These are phyloP conservation scores for Marvania coccoides DNA, from an alignment of 139 green algal genomes.

Conservation along the genomic window DNA sequence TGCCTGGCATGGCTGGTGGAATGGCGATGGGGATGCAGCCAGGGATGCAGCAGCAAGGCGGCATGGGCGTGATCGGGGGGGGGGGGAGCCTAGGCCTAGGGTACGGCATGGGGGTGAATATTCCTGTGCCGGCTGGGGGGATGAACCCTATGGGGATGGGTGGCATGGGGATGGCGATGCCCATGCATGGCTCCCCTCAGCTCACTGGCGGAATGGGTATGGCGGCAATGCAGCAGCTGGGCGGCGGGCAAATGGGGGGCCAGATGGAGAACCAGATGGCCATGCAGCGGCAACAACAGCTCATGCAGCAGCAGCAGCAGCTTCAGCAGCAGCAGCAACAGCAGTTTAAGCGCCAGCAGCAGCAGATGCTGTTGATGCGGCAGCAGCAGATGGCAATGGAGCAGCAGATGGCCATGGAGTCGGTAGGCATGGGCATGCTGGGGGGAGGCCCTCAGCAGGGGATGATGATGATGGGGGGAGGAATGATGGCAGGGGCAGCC, in stretches of 20 bases:
- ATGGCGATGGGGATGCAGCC: not conserved
- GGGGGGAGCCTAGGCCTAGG: not conserved
- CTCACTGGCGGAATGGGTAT: no score
- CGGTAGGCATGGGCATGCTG: not conserved
- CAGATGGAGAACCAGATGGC: not conserved
- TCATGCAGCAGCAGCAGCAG: not conserved
- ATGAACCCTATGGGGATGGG: no score
- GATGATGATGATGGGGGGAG: not conserved
- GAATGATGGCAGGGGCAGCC: not conserved
- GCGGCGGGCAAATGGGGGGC: not conserved
- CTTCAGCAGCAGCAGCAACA: slow-evolving; percentile 3
- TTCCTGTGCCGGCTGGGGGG: no score
- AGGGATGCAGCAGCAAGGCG: not conserved
- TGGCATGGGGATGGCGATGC: not conserved
- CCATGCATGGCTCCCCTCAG: not conserved
- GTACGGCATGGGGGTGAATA: not conserved
- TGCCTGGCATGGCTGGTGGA: not conserved
- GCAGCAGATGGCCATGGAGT: not conserved
- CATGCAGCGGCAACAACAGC: not conserved
- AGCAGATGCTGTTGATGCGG: not conserved
- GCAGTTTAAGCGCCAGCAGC: not conserved
- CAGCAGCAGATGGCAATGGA: not conserved
- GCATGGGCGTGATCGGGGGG: not conserved
- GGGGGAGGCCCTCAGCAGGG: not conserved
- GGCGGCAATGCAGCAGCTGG: not conserved